Evolutionary conservation across 225 moss, liverwort and hornwort genomes (phyloP), one percentile per base, ranked within the genome.

Genomic region (Antitrichia curtipendula): DNA sequence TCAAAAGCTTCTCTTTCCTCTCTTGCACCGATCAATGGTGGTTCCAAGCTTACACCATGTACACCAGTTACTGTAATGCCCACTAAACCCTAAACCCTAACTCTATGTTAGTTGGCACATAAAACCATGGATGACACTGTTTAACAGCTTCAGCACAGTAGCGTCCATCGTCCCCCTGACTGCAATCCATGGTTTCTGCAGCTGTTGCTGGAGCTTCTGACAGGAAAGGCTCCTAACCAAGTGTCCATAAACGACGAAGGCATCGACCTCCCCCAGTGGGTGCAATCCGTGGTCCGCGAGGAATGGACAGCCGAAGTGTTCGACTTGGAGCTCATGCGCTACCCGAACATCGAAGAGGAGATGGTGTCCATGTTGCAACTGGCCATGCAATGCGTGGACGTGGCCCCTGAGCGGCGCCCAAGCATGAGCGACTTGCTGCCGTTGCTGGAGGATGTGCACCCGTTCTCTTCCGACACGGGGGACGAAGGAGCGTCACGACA

Each of bases 251-350:
- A 93, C 34, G 97, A 98, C 85, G 98, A 97, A 82, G 98, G 96
- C 58, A 95, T 98, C 40, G 98, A 98, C 84, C 89, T 98, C 56
- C 98, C 98, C 4, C 84, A 93, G 53, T 98, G 98, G 98, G 98
- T 98, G 72, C 98, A 97, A 84, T 98, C 98, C 5, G 98, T 98
- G 78, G 98, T 98, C 21, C 91, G 98, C 41, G 98, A 98, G 81
- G 98, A 98, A 85, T 98, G 98, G 98, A 98, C 97, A 12, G 96
- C 96, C 6, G 97, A 98, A 85, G 98, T 98, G 36, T 98, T 98
- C 78, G 97, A 98, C 77, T 79, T 96, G 77, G 98, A 98, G 92
- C 89, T 98, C 27, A 97, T 98, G 98, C 93, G 98, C 75, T 98
- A 93, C 86, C 93, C 95, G 53, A 97, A 95, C 80, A 95, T 98